Base-by-base conservation (phyloP, 2,329 filamentous ascomycete species). In the Emmonsia crescens region DNA sequence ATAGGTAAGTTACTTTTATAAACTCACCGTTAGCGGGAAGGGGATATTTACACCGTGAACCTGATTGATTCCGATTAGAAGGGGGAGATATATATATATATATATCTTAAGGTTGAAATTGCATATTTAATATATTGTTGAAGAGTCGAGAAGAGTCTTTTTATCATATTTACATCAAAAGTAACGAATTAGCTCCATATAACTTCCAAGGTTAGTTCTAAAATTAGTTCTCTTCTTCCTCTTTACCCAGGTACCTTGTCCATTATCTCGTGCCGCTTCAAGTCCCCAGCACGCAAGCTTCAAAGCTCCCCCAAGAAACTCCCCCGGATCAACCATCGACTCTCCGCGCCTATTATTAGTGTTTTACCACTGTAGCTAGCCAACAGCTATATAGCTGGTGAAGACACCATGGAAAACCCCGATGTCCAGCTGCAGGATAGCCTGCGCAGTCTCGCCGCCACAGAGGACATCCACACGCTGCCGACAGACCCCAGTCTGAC, bases 381-480 rank as follows among this genome's bases (percentile, higher is more conserved):
- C 19, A 21, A 8, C 31, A 31, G 31, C 19, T 21, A 12, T 36
- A n/a, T n/a, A n/a, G n/a, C 51, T 54, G 29, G 31, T 19, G 29
- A 38, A 9, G 3, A 1, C 51, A 9, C 14, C 52, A 55, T 55
- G 52, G 52, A 55, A 33, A 38, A 38, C 33, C 33, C 33, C 9
- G 52, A 24, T 60, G 59, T 61, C 64, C 55, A 46, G 38, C 38
- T 44, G 38, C 55, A 44, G 24, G 21, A 57, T 38, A 42, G 19
- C 38, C 38, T 57, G 55, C 55, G 24, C 38, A 31, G 55, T 12
- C 55, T 57, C 40, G 55, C 19, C 40, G 40, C 24, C 14, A 19
- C 38, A 38, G 55, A 46, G 10, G 55, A 44, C 55, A 36, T 46
- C 38, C 55, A 29, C 5, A 6, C 55, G 21, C 55, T 57, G 14